Conservation (phyloP, 2,329 filamentous ascomycete species). For the Cylindrodendrum hubeiense region DNA sequence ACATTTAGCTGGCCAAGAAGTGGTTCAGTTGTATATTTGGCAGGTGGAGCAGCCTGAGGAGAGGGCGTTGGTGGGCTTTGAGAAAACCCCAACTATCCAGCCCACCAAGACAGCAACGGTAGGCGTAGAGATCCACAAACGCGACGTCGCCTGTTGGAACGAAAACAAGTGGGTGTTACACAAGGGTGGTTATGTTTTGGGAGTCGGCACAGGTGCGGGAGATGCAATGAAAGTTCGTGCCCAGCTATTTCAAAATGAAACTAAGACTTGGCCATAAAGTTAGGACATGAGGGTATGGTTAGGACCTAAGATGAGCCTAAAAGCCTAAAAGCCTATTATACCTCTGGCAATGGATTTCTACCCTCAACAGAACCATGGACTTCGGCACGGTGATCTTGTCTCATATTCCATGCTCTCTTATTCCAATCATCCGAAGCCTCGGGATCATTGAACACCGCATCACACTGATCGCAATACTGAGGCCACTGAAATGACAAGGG, state of each 20-base stretch:
- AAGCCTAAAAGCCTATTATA: not conserved
- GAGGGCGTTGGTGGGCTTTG: not conserved
- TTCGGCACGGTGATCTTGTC: not conserved
- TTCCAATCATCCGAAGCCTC: not conserved
- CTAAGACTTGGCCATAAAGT: not conserved
- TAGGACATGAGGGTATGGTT: not conserved
- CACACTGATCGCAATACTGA: not conserved
- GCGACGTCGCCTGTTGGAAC: not conserved
- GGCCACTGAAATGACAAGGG: not conserved
- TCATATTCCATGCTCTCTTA: not conserved
- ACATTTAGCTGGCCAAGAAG: slow-evolving; percentile 1
- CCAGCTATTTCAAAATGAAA: not conserved
- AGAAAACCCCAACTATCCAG: not conserved
- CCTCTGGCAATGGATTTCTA: not conserved
- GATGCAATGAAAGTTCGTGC: not conserved
- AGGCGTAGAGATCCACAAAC: not conserved
- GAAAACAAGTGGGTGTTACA: not conserved
- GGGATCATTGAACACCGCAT: not conserved
- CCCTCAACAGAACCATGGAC: not conserved
- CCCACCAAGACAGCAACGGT: not conserved
- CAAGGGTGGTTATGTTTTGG: not conserved
- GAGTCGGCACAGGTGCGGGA: not conserved
- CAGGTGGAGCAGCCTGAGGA: not conserved
- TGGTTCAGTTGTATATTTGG: slow-evolving; percentile 1
- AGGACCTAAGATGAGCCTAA: not conserved